Percentiles rank a stretch among this genome's conserved stretches.
Conservation (phyloP, 2,329 filamentous ascomycete species). For the Fusarium sarcochroum region DNA sequence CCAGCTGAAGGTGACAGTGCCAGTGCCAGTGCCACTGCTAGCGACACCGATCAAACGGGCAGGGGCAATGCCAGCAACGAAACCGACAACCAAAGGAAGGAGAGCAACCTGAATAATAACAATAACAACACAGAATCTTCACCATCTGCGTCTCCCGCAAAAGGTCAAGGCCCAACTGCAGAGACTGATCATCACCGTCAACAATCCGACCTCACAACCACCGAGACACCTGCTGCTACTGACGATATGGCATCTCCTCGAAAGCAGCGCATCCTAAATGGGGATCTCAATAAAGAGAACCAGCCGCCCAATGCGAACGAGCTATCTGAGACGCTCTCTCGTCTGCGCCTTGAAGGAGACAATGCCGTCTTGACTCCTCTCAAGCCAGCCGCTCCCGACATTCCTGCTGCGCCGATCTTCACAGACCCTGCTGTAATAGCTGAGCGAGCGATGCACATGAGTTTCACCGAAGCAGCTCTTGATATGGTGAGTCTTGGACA, state of each 20-base stretch:
- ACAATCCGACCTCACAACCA: not conserved
- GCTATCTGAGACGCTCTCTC: conserved; percentile 33
- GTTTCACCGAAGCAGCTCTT: conserved; percentile 88
- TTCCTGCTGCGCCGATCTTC: conserved; percentile 15
- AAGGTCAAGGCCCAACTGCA: not conserved
- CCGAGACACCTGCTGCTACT: conserved; percentile 7
- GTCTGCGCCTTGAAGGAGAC: conserved; percentile 36
- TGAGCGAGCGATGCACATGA: conserved; percentile 55
- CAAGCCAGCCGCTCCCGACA: not conserved
- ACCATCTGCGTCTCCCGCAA: not conserved
- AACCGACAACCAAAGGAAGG: conserved; percentile 16
- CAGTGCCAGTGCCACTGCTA: conserved; percentile 25
- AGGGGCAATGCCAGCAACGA: conserved; percentile 23
- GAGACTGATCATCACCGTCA: conserved; percentile 2
- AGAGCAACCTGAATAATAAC: conserved; percentile 1
- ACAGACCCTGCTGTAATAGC: conserved; percentile 51
- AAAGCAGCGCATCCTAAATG: conserved; percentile 2
- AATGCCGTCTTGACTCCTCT: not conserved
- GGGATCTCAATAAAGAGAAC: conserved; percentile 51
- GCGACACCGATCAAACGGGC: conserved; percentile 38
- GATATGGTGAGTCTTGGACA: conserved; percentile 77
- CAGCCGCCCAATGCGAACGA: conserved; percentile 30
- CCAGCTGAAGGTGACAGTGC: conserved; percentile 42
- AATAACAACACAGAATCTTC: conserved; percentile 15
- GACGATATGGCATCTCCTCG: conserved; percentile 41